These are phyloP conservation scores for button mushroom (Agaricus bisporus) DNA, from an alignment of 768 basidiomycete species.

Conservation along the genomic window DNA sequence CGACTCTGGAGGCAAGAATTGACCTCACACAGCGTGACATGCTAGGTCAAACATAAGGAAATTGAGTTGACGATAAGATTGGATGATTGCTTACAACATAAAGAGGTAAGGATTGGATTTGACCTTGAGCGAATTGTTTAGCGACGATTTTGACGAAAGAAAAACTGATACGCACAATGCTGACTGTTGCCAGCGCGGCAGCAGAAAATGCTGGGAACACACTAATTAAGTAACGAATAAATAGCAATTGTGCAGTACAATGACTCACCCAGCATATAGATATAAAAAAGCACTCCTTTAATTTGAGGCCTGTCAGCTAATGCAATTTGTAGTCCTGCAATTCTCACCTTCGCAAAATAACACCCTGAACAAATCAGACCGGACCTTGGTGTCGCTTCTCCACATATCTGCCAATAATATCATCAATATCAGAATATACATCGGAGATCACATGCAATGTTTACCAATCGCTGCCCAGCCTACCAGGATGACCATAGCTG, in stretches of 20 bases:
- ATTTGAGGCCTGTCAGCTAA: too few relatives aligned
- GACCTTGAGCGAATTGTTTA: too few relatives aligned
- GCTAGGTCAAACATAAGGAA: background rate
- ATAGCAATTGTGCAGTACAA: background rate
- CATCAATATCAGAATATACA: too few relatives aligned
- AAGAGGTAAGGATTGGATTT: too few relatives aligned
- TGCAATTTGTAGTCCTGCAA: too few relatives aligned
- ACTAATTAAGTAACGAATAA: background rate
- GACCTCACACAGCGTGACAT: background rate
- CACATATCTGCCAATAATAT: too few relatives aligned
- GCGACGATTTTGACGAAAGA: background rate
- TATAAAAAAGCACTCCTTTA: background rate
- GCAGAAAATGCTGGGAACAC: background rate
- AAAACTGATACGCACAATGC: background rate
- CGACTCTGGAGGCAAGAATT: background rate
- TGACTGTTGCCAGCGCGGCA: background rate
- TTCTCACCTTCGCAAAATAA: too few relatives aligned
- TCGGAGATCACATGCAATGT: too few relatives aligned
- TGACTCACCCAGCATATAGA: background rate
- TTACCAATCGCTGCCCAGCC: too few relatives aligned
- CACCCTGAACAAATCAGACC: too few relatives aligned
- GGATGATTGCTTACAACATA: background rate
- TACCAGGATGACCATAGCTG: too few relatives aligned
- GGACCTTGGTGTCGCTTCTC: too few relatives aligned
- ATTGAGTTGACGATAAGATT: background rate